Base-by-base conservation (phyloP, 2,329 filamentous ascomycete genomes). In the Phialophora chinensis region DNA sequence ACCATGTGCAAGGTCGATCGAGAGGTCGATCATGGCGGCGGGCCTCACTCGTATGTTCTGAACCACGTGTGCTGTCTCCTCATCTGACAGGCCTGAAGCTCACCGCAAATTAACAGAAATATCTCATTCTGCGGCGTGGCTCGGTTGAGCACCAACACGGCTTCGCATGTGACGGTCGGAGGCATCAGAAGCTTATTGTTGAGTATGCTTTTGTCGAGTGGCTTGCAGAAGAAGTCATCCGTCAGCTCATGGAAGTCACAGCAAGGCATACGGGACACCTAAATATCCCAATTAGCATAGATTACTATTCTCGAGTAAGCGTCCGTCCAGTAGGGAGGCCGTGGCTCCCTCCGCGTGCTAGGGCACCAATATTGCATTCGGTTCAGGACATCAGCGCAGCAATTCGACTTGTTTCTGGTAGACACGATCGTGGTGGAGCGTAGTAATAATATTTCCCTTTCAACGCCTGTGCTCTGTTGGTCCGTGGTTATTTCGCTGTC, bases 401-500 rank as follows among this genome's bases (percentile, higher is more conserved):
- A 17, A n/a, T 17, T 20, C 38, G 6, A n/a, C 17, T 44, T 5
- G 14, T 42, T n/a, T n/a, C n/a, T 44, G 10, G 49, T 11, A 52
- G 20, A 11, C 10, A 27, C 10, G 20, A 17, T 52, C 10, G 49
- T 29, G 14, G 20, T 50, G 23, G 20, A 20, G 4, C 10, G 49
- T 50, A 7, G 25, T 52, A 52, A 52, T 7, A 52, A 52, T 52
- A 3, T 27, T 53, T 25, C 20, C 27, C 6, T 27, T 27, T 27
- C 11, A 7, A 20, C n/a, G 23, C 23, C 12, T n/a, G 49, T 53
- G 53, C 53, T 55, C 4, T 31, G 25, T n/a, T 6, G 12, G 53
- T n/a, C 29, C 12, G 14, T 29, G 12, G 35, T 29, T 63, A 70
- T 63, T 65, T 70, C 5, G 90, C 88, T n/a, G 92, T 93, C 70